A percentile compares a stretch with the other conserved stretches of the same genome.
These are phyloP conservation scores for Asterochloris sp. DNA, from an alignment of 139 green algal genomes.

Conservation along the genomic window DNA sequence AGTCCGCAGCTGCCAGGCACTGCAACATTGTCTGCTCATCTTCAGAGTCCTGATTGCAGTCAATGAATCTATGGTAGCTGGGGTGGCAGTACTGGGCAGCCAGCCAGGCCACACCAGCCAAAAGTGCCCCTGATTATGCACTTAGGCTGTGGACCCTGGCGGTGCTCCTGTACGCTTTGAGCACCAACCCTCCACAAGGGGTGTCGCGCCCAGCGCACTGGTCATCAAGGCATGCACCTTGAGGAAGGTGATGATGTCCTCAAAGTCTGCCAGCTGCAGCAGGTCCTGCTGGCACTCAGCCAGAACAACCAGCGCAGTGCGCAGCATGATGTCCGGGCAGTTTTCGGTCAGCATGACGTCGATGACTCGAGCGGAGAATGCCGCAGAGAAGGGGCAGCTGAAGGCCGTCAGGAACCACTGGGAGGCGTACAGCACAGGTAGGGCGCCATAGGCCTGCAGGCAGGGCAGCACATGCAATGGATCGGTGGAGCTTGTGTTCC, in stretches of 20 bases:
- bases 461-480: too few species aligned
- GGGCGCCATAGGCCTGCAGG: conserved; percentile 58
- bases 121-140: neutral
- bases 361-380: conserved; percentile 76
- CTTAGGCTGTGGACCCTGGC: neutral
- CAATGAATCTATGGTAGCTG: neutral
- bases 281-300: conserved; percentile 57
- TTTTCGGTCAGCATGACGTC: conserved; percentile 81
- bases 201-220: neutral
- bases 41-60: neutral
- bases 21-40: too few species aligned
- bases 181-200: too few species aligned
- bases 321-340: conserved; percentile 52
- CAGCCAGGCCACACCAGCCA: neutral
- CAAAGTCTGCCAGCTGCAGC: conserved; percentile 76
- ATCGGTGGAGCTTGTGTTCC: too few species aligned
- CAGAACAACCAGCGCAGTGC: conserved; percentile 62
- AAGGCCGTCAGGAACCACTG: conserved; percentile 96
- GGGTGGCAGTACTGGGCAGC: neutral
- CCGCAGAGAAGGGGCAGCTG: conserved; percentile 78
- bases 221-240: conserved; percentile 47
- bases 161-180: too few species aligned
- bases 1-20: too few species aligned
- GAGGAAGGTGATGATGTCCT: conserved; percentile 80
- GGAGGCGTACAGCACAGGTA: conserved; percentile 77